Evolutionary conservation across 2,329 filamentous ascomycete species (phyloP).

Genomic region (Madurella mycetomatis): DNA sequence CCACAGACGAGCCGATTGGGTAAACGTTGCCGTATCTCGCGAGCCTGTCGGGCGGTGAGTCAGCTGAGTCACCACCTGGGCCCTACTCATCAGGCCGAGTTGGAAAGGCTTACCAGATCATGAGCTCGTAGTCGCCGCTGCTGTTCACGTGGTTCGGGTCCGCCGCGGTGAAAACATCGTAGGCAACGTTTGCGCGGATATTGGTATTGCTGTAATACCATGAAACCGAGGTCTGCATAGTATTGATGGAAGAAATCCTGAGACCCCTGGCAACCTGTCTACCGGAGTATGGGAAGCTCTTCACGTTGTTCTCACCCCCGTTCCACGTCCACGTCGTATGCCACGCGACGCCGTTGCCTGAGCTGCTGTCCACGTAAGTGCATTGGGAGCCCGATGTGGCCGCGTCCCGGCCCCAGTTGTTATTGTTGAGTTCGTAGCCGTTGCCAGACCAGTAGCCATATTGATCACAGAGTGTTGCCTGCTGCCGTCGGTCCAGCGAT

Average conservation of each 20-base stretch:
- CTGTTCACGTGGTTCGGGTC: slow-evolving; percentile 31
- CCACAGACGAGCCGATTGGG: slow-evolving; percentile 46
- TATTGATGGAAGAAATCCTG: slow-evolving; percentile 32
- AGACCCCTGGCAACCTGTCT: slow-evolving; percentile 29
- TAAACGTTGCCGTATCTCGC: slow-evolving; percentile 56
- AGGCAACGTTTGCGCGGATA: slow-evolving; percentile 55
- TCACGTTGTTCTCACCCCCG: slow-evolving; percentile 37
- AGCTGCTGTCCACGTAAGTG: slow-evolving; percentile 35
- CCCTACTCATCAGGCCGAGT: too few species aligned
- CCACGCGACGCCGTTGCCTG: slow-evolving; percentile 34
- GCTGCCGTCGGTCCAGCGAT: too few species aligned
- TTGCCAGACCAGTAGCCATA: slow-evolving; percentile 31
- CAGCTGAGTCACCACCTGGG: neutral
- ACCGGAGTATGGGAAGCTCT: slow-evolving; percentile 42
- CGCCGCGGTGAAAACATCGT: slow-evolving; percentile 55
- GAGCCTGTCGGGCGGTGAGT: slow-evolving; percentile 33
- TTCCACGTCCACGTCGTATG: slow-evolving; percentile 40
- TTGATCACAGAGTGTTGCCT: slow-evolving; percentile 26
- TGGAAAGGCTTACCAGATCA: slow-evolving; percentile 51
- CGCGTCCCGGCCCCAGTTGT: slow-evolving; percentile 39
- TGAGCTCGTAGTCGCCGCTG: slow-evolving; percentile 54
- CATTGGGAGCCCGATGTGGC: slow-evolving; percentile 39
- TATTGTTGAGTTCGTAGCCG: slow-evolving; percentile 37
- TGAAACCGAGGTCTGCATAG: slow-evolving; percentile 33
- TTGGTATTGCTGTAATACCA: slow-evolving; percentile 45